phyloP scores from a whole-genome alignment of 2,329 filamentous ascomycete species.

The Plenodomus biglobosus region DNA sequence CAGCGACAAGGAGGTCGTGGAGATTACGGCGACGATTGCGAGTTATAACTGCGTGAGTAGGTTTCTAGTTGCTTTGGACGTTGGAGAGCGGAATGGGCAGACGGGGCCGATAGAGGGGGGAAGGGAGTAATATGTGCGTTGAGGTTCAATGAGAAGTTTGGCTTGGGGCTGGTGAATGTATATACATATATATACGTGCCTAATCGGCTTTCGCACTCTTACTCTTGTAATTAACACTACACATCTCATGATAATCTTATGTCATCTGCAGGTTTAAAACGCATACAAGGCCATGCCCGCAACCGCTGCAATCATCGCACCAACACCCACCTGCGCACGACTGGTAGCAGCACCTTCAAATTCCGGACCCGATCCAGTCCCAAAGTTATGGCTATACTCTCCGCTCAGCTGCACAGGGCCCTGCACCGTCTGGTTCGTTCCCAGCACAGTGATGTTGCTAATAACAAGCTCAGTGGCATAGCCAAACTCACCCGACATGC shows the following conservation, averaged over 20 bases:
- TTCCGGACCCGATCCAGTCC: conserved; percentile 7
- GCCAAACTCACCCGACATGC: conserved; percentile 57
- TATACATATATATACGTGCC: no score
- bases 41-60: conserved; percentile 84
- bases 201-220: no score
- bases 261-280: no score
- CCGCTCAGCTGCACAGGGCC: conserved; percentile 46
- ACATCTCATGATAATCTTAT: no score
- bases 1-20: conserved; percentile 72
- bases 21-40: conserved; percentile 76
- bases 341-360: conserved; percentile 7
- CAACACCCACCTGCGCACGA: no score
- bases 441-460: conserved; percentile 32
- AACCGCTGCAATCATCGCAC: no score
- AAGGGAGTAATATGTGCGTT: conserved; percentile 7
- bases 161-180: no score
- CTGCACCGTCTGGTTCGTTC: conserved; percentile 54
- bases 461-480: conserved; percentile 43
- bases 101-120: conserved; percentile 19
- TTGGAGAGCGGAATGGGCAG: conserved; percentile 47
- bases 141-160: no score
- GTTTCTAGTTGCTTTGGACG: conserved; percentile 80
- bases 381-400: conserved; percentile 17
- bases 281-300: no score
- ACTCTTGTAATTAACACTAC: no score